Conservation (phyloP, 1,284 basidiomycete genomes). For the Meira nashicola region DNA sequence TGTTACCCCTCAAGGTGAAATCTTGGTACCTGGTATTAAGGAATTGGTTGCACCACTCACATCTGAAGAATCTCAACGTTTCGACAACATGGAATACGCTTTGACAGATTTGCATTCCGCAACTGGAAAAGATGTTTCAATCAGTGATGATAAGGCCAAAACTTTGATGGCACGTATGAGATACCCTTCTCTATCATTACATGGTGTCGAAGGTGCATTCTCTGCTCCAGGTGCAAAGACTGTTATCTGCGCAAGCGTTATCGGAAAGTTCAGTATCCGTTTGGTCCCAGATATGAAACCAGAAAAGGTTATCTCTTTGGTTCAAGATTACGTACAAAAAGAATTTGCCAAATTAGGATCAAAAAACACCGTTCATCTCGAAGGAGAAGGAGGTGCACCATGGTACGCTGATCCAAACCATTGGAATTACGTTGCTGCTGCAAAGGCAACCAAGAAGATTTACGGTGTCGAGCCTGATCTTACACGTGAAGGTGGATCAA, state of each 20-base stretch:
- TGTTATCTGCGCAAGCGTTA: conserved; percentile 85
- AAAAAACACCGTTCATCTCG: conserved; percentile 48
- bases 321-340: conserved; percentile 42
- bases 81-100: conserved; percentile 54
- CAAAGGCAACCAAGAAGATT: conserved; percentile 72
- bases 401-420: conserved; percentile 59
- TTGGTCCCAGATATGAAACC: conserved; percentile 83
- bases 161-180: conserved; percentile 74
- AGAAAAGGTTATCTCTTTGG: conserved; percentile 41
- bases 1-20: conserved; percentile 74
- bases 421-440: conserved; percentile 93
- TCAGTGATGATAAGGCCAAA: conserved; percentile 75
- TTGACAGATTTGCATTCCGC: conserved; percentile 70
- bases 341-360: conserved; percentile 46
- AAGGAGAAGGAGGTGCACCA: conserved; percentile 47
- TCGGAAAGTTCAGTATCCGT: conserved; percentile 58
- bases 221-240: conserved; percentile 69
- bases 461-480: conserved; percentile 80
- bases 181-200: conserved; percentile 80
- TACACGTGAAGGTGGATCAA: conserved; percentile 90
- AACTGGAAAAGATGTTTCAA: conserved; percentile 70
- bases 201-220: conserved; percentile 97
- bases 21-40: conserved; percentile 84
- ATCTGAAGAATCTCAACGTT: conserved; percentile 67
- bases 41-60: conserved; percentile 76